These are phyloP conservation scores for Nakaseomyces glabratus DNA, from an alignment of 1,139 yeast species.

Conservation along the genomic window DNA sequence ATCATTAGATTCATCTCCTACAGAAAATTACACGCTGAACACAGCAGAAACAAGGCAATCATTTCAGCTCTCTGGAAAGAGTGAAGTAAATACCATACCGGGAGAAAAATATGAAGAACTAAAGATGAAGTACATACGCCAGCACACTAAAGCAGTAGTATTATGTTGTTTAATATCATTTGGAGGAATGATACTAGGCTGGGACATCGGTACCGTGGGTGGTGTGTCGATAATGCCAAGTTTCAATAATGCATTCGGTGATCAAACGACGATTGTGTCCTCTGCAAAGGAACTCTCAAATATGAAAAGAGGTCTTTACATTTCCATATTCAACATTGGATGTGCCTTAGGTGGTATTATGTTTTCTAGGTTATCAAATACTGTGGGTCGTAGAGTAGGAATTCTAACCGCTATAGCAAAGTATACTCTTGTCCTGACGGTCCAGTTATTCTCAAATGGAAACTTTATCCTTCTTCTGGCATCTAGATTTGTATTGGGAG, in stretches of 20 bases:
- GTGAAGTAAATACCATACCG: not conserved
- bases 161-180: conserved; percentile 38
- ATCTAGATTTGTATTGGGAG: conserved; percentile 47
- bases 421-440: conserved; percentile 42
- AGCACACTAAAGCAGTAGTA: conserved; percentile 21
- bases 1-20: conserved; percentile 1
- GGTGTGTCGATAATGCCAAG: conserved; percentile 53
- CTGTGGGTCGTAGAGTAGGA: conserved; percentile 45
- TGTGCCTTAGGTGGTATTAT: conserved; percentile 64
- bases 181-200: conserved; percentile 65
- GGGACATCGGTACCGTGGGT: conserved; percentile 68
- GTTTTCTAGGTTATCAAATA: conserved; percentile 47
- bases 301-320: conserved; percentile 46
- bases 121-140: conserved; percentile 1
- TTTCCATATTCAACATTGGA: conserved; percentile 60
- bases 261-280: conserved; percentile 28
- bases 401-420: conserved; percentile 39
- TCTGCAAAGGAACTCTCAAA: conserved; percentile 34
- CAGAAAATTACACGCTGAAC: conserved; percentile 3
- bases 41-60: conserved; percentile 4
- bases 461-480: conserved; percentile 45
- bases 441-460: conserved; percentile 35
- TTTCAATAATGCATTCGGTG: conserved; percentile 44
- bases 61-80: conserved; percentile 1
- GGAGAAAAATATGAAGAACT: not conserved